phyloP scores from a whole-genome alignment of 164 flowering plant species.

The Vitis cinerea region DNA sequence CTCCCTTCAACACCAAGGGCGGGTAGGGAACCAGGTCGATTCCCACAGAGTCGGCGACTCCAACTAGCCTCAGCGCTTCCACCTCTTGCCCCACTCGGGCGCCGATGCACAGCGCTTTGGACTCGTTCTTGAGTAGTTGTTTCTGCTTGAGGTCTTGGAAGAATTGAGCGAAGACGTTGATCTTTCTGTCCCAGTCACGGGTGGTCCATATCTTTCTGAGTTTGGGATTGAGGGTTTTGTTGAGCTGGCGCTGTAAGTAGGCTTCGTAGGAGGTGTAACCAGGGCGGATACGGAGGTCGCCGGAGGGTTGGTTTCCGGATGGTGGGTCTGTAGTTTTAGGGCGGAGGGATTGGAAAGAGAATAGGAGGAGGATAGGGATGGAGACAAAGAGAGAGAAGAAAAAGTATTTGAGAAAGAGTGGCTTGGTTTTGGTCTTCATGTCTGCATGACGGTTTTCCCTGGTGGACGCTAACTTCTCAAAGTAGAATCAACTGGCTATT shows the following conservation, averaged over 20 bases:
- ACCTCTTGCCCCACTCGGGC: slow-evolving; percentile 92
- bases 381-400: slow-evolving; percentile 36
- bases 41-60: slow-evolving; percentile 70
- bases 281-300: slow-evolving; percentile 60
- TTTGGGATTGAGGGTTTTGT: slow-evolving; percentile 80
- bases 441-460: slow-evolving; percentile 2
- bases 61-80: slow-evolving; percentile 59
- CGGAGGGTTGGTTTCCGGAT: slow-evolving; percentile 7
- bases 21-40: slow-evolving; percentile 85
- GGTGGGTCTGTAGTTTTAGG: slow-evolving; percentile 12
- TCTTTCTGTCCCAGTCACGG: slow-evolving; percentile 82
- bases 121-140: slow-evolving; percentile 40
- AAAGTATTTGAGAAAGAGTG: slow-evolving; percentile 32
- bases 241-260: slow-evolving; percentile 69
- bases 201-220: slow-evolving; percentile 73
- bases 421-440: slow-evolving; percentile 24
- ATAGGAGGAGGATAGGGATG: slow-evolving; percentile 30
- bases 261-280: slow-evolving; percentile 65
- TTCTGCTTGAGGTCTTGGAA: slow-evolving; percentile 40
- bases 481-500: background rate
- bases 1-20: slow-evolving; percentile 72
- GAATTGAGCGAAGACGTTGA: slow-evolving; percentile 58
- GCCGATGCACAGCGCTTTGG: slow-evolving; percentile 71
- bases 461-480: too few species aligned
- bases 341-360: slow-evolving; percentile 16